Conservation (phyloP, 306 rosid genomes). For the Aeschynomene evenia region DNA sequence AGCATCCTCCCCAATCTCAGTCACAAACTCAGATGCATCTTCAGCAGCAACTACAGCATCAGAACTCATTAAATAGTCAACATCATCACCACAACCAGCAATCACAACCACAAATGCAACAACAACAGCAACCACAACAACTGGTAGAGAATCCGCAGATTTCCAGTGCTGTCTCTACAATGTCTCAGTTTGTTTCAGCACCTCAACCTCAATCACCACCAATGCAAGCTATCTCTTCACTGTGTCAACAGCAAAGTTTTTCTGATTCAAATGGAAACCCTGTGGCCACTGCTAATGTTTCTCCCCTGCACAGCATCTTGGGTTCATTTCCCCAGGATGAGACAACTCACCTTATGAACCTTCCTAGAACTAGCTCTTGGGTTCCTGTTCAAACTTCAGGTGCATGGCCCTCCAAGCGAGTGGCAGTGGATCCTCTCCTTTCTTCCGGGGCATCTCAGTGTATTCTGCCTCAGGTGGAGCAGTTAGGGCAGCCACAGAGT, state of each 20-base stretch:
- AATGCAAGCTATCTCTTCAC: conserved; percentile 60
- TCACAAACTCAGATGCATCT: conserved; percentile 51
- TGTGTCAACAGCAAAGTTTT: conserved; percentile 75
- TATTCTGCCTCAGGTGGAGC: conserved; percentile 66
- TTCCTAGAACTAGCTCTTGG: conserved; percentile 57
- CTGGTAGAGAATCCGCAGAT: conserved; percentile 67
- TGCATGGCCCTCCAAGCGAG: conserved; percentile 79
- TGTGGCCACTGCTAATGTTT: conserved; percentile 53
- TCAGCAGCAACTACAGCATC: conserved; percentile 66
- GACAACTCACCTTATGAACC: conserved; percentile 62
- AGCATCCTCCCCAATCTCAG: conserved; percentile 53
- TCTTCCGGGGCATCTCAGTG: conserved; percentile 74
- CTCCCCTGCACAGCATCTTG: conserved; percentile 79
- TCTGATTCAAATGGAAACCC: conserved; percentile 72
- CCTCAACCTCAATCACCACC: conserved; percentile 68
- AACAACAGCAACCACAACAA: conserved; percentile 52
- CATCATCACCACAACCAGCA: conserved; percentile 40
- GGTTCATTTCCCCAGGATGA: conserved; percentile 80
- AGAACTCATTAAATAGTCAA: conserved; percentile 55
- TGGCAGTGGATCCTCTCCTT: conserved; percentile 76
- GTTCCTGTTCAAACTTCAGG: conserved; percentile 56
- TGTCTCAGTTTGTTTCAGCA: conserved; percentile 72
- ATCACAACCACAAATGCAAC: conserved; percentile 35
- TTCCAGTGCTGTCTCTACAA: conserved; percentile 52
- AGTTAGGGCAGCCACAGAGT: conserved; percentile 60